A percentile compares a stretch with the other conserved stretches of the same genome.
Conservation (phyloP, 2,329 filamentous ascomycete genomes). For the Passalora sequoiae region DNA sequence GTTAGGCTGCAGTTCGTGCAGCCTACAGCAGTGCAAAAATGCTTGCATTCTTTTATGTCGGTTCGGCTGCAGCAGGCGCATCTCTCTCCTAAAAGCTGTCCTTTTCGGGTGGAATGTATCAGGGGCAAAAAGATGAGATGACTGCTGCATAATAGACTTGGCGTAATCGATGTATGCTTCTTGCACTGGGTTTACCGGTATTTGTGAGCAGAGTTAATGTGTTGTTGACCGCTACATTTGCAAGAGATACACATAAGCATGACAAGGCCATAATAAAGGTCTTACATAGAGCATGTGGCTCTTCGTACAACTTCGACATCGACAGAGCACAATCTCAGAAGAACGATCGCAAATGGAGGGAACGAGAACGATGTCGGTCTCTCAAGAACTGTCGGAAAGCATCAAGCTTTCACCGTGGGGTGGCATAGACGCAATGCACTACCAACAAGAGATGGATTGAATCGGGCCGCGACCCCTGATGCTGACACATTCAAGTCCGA, state of each 20-base stretch:
- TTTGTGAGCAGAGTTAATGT: too few relatives aligned
- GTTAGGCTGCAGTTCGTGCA: conserved; percentile 50
- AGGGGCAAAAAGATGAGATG: conserved; percentile 48
- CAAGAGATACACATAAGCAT: conserved; percentile 2
- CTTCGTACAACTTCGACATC: not conserved
- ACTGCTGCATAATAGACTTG: conserved; percentile 24
- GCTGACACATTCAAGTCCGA: too few relatives aligned
- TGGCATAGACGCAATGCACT: too few relatives aligned
- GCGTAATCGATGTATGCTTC: not conserved
- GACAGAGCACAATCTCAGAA: conserved; percentile 2
- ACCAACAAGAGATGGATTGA: too few relatives aligned
- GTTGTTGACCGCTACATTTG: not conserved
- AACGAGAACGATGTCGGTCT: too few relatives aligned
- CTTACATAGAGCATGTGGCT: not conserved
- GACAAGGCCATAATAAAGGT: not conserved
- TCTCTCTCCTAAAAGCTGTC: conserved; percentile 51
- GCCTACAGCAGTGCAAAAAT: conserved; percentile 62
- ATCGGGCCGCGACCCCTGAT: too few relatives aligned
- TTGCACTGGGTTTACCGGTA: not conserved
- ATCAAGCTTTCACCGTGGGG: too few relatives aligned
- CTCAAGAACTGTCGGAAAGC: too few relatives aligned
- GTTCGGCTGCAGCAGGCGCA: conserved; percentile 50
- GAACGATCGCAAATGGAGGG: too few relatives aligned
- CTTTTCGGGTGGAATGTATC: conserved; percentile 62
- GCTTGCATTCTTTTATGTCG: conserved; percentile 57